Evolutionary conservation across 352 stramenopile genomes (phyloP), one percentile per base, ranked within the genome.

Genomic region (Globisporangium irregulare): DNA sequence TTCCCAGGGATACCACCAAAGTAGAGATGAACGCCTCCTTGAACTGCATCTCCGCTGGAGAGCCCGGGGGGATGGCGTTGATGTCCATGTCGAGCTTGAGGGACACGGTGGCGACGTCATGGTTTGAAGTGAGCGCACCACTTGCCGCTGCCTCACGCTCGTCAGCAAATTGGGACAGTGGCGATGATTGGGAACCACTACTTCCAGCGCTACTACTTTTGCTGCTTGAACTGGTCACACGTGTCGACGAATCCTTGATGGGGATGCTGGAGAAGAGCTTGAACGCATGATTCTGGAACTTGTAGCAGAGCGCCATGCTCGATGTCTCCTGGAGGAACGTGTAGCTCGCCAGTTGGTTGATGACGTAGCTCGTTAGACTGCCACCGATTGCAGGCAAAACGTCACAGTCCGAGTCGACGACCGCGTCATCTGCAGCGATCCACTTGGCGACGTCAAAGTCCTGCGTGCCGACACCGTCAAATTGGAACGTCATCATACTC

Each of bases 391-490:
- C 61, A 4, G 71, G 61, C 34, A 89, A 69, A 10, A n/a, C 54
- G 4, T 75, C 76, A 50, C 84, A 92, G 25, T 84, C 72, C 6
- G 57, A 57, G 58, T 92, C 82, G 10, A 5, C 72, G 0, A 43
- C 53, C 7, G 74, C 74, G 22, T 66, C 67, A 0, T 36, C 34
- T 4, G 63, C 67, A 4, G 73, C 68, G 0, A 92, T 73, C 84
- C 84, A 92, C 59, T 92, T 92, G 0, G 68, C 80, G 0, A 67
- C 22, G 36, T 92, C 84, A 54, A 92, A 90, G 58, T 92, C 84
- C 58, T 89, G 75, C 22, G 80, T 66, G 0, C 84, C 81, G 27
- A 85, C 62, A 0, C 84, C 82, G n/a, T 79, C 65, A 51, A 90
- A 90, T 62, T 82, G 67, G 53, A 92, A 90, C 6, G 68, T 83